Evolutionary conservation across 129 eudicot species (phyloP), one percentile per base, ranked within the genome.

Genomic region (Apium graveolens): DNA sequence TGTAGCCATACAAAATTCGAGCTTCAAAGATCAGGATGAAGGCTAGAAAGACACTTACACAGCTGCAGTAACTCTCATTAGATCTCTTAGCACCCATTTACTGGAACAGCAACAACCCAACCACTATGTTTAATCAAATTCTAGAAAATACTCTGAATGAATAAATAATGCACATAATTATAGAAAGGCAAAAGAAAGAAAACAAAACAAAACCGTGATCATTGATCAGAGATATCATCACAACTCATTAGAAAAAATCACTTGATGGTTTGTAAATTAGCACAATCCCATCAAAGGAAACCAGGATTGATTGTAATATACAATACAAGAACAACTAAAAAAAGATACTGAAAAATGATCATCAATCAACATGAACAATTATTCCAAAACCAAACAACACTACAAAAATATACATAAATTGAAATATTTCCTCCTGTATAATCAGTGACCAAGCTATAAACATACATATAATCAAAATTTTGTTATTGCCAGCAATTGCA

Each of bases 1-100:
- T 91, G 57, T 43, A 41, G 42, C 85, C 97, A 78, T 41, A 51
- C 7, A 89, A 86, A 84, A 81, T 39, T 57, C 83, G 81, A 72
- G 78, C 84, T 72, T 77, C 45, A 70, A 38, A 88, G 60, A 84
- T 44, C 78, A 88, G 72, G 60, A 86, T 32, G 78, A 87, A 74
- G 77, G 84, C 87, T 71, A 90, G 46, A 49, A 86, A 82, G 84
- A 77, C 68, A 80, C 79, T 26, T 42, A 70, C 81, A 81, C 63
- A 78, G 76, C 45, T 71, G 74, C 77, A 78, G 69, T 46, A 45
- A 78, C 11, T 21, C 42, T 7, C 49, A 45, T 37, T 74, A 89
- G 93, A 89, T 89, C 97, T 85, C 75, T 71, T 77, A 80, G 81
- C 84, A 82, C 82, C 96, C 98, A 91, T 88, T 83, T 86, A 76